These are phyloP conservation scores for Carpinus fangiana DNA, from an alignment of 306 rosid genomes.

Conservation along the genomic window DNA sequence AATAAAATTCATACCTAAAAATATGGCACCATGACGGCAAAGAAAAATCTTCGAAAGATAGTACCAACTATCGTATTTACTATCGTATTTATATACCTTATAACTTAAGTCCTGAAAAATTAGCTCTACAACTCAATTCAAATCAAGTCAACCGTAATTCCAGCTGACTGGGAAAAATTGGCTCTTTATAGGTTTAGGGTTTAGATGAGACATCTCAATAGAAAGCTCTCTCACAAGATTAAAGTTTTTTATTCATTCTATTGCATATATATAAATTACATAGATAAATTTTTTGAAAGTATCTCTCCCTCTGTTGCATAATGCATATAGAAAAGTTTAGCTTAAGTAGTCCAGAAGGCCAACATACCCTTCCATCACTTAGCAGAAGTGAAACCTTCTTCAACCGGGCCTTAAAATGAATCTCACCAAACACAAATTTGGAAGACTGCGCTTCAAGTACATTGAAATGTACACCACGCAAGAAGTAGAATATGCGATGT, in stretches of 20 bases:
- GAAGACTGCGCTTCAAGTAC: constrained; percentile 52
- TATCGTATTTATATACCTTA: not conserved
- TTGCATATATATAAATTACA: no score
- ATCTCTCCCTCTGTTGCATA: not conserved
- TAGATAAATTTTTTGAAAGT: not conserved
- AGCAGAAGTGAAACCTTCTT: constrained; percentile 76
- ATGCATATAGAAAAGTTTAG: constrained; percentile 6
- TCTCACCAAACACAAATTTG: constrained; percentile 35
- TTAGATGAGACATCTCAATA: not conserved
- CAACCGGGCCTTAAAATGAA: constrained; percentile 49
- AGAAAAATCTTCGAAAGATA: not conserved
- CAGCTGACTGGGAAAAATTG: not conserved
- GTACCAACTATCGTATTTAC: not conserved
- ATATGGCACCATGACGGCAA: not conserved
- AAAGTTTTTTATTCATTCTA: not conserved
- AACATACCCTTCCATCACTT: constrained; percentile 85
- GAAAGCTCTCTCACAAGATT: not conserved
- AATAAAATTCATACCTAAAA: no score
- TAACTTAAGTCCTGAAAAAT: not conserved
- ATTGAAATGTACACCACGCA: constrained; percentile 47
- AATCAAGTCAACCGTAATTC: not conserved
- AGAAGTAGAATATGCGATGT: constrained; percentile 62
- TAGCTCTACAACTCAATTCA: not conserved
- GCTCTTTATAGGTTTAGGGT: not conserved
- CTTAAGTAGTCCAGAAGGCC: constrained; percentile 11